Evolutionary conservation across 352 stramenopile species (phyloP).

Genomic region (Phytophthora litchii): DNA sequence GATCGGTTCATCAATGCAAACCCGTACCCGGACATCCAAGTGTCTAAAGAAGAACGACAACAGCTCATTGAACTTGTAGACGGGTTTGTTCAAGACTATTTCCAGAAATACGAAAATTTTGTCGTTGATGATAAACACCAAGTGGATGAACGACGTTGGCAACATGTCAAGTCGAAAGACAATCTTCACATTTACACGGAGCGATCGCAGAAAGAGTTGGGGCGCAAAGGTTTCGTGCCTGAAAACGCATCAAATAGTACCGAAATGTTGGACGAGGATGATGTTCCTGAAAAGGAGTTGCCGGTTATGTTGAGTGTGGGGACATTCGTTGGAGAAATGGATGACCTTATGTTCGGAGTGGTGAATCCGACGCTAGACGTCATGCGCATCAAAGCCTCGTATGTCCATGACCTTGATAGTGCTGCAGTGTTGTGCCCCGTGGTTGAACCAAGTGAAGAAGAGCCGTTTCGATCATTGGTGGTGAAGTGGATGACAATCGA

Average conservation of each 20-base stretch:
- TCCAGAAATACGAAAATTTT: constrained; percentile 33
- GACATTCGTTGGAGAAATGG: constrained; percentile 35
- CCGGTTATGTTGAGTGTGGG: constrained; percentile 33
- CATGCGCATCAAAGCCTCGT: constrained; percentile 43
- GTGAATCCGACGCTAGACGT: constrained; percentile 41
- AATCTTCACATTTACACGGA: constrained; percentile 31
- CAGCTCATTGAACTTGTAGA: constrained; percentile 11
- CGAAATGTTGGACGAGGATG: neutral
- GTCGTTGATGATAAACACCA: constrained; percentile 19
- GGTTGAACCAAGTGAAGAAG: constrained; percentile 25
- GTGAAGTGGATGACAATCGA: constrained; percentile 42
- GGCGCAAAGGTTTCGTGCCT: constrained; percentile 1
- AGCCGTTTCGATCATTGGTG: constrained; percentile 32
- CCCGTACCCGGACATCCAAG: constrained; percentile 11
- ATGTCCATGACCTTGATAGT: constrained; percentile 40
- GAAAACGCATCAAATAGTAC: constrained; percentile 4
- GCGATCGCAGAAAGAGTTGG: constrained; percentile 9
- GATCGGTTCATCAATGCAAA: constrained; percentile 10
- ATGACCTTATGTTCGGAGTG: constrained; percentile 47
- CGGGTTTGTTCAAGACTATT: constrained; percentile 24
- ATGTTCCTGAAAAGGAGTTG: constrained; percentile 7
- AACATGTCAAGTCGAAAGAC: constrained; percentile 33
- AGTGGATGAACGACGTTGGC: constrained; percentile 23
- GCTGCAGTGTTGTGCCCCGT: constrained; percentile 31
- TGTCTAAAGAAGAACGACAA: constrained; percentile 16